Evolutionary conservation across 805 yeast species (phyloP).

Genomic region (Saturnispora hagleri): DNA sequence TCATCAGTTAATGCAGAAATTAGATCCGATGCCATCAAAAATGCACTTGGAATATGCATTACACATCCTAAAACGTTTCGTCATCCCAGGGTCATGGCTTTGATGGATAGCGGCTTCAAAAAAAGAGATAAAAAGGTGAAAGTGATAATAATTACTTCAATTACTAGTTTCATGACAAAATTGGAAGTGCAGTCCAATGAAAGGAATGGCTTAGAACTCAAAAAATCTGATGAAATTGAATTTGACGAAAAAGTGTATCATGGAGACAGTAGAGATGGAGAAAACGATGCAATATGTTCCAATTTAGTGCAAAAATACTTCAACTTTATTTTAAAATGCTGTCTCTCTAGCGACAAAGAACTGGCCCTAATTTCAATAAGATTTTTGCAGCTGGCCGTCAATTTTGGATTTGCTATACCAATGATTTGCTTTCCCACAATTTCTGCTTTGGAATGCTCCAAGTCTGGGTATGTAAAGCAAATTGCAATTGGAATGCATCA

Average conservation of each 20-base stretch:
- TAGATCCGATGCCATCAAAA: constrained; percentile 45
- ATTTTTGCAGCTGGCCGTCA: constrained; percentile 46
- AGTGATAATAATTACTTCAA: constrained; percentile 45
- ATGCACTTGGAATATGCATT: constrained; percentile 49
- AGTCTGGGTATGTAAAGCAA: constrained; percentile 31
- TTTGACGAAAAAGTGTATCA: constrained; percentile 45
- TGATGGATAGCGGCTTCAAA: constrained; percentile 44
- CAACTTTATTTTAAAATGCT: constrained; percentile 36
- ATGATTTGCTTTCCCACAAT: constrained; percentile 58
- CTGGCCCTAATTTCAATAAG: constrained; percentile 37
- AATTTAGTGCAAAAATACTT: constrained; percentile 61
- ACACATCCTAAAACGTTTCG: constrained; percentile 60
- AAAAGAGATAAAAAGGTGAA: constrained; percentile 33
- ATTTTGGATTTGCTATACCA: constrained; percentile 70
- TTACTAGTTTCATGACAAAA: constrained; percentile 45
- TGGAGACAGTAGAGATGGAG: constrained; percentile 40
- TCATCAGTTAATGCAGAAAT: constrained; percentile 25
- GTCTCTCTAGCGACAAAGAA: constrained; percentile 39
- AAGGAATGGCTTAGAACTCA: constrained; percentile 32
- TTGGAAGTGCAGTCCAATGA: constrained; percentile 43
- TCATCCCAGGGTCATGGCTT: constrained; percentile 41
- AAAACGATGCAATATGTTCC: constrained; percentile 65
- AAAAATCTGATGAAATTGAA: constrained; percentile 27
- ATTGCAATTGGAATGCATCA: constrained; percentile 46
- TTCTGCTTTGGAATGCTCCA: constrained; percentile 58